phyloP scores from a whole-genome alignment of 495 filamentous ascomycete genomes.

The Lasiosphaeria hispida region DNA sequence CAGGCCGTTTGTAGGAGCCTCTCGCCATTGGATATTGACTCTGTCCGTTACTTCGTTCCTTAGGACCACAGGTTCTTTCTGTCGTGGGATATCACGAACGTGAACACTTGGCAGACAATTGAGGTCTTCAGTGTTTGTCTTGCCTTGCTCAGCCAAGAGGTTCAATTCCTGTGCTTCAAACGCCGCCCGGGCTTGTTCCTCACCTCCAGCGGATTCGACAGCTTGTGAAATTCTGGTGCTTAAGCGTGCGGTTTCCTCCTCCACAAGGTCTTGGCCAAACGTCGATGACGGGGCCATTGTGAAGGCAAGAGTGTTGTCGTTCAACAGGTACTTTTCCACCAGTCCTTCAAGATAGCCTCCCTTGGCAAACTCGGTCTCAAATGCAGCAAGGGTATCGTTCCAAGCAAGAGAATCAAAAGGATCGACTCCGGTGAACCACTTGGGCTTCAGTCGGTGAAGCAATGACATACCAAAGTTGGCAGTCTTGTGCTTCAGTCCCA shows the following conservation, averaged over 20 bases:
- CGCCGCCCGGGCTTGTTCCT: conserved; percentile 63
- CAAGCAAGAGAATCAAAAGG: conserved; percentile 87
- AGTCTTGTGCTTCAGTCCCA: conserved; percentile 89
- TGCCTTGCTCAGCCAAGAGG: conserved; percentile 76
- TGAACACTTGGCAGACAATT: conserved; percentile 84
- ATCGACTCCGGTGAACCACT: conserved; percentile 93
- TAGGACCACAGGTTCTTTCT: conserved; percentile 67
- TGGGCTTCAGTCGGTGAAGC: conserved; percentile 79
- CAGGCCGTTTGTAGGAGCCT: conserved; percentile 89
- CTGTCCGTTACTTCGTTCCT: conserved; percentile 64
- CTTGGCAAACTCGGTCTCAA: conserved; percentile 68
- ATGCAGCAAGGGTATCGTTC: conserved; percentile 80
- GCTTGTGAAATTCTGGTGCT: conserved; percentile 66
- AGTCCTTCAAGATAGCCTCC: conserved; percentile 79
- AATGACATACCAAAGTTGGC: conserved; percentile 89
- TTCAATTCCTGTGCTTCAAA: conserved; percentile 76
- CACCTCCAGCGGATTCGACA: conserved; percentile 63
- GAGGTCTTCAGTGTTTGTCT: conserved; percentile 76
- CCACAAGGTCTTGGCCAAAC: conserved; percentile 68
- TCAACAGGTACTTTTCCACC: conserved; percentile 85
- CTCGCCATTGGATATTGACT: conserved; percentile 80
- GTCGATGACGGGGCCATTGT: conserved; percentile 84
- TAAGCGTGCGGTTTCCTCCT: conserved; percentile 73
- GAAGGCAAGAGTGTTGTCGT: conserved; percentile 82
- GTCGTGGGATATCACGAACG: conserved; percentile 80